These are phyloP conservation scores for Lagenaria siceraria DNA, from an alignment of 306 rosid species.

Conservation along the genomic window DNA sequence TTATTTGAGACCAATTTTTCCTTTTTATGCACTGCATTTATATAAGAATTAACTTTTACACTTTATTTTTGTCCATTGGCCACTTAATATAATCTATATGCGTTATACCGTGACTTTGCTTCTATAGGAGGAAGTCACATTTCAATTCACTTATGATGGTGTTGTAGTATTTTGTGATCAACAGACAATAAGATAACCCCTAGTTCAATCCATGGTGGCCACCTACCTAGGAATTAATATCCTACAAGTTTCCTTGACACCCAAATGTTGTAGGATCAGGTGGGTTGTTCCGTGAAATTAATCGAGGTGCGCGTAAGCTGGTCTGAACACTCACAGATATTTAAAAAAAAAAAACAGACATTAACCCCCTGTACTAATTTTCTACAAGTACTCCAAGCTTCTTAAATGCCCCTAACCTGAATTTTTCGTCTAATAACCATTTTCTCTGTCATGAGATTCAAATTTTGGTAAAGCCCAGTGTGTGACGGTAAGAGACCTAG, in stretches of 20 bases:
- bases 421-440: neutral
- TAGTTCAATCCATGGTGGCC: too few species aligned
- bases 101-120: neutral
- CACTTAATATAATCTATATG: neutral
- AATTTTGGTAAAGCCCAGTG: neutral
- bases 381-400: neutral
- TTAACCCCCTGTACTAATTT: neutral
- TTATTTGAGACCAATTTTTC: neutral
- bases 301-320: too few species aligned
- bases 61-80: neutral
- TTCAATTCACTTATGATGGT: neutral
- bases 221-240: too few species aligned
- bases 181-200: too few species aligned
- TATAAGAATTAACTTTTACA: neutral
- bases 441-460: neutral
- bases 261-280: too few species aligned
- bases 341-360: too few species aligned
- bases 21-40: neutral
- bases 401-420: neutral
- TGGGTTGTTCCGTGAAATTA: too few species aligned
- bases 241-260: too few species aligned
- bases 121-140: neutral
- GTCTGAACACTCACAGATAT: too few species aligned
- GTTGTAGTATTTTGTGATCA: neutral
- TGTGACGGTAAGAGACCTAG: too few species aligned